phyloP scores from a whole-genome alignment of 2,329 filamentous ascomycete genomes.

The Colletotrichum shisoi region DNA sequence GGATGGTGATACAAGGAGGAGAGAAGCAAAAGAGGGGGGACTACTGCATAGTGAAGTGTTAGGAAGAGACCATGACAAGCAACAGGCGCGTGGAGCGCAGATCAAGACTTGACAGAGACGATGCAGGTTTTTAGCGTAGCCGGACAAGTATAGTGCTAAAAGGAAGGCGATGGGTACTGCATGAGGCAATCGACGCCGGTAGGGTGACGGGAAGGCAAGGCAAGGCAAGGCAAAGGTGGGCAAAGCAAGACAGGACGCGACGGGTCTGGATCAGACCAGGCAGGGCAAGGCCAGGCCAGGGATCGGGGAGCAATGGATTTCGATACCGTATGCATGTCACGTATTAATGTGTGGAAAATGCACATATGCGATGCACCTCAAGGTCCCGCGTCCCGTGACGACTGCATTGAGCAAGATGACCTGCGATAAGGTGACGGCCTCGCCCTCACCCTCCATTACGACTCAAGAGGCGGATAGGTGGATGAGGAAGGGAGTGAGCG shows the following conservation, averaged over 20 bases:
- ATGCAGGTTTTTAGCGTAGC: slow-evolving; percentile 36
- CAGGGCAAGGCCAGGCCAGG: not conserved
- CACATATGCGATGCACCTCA: slow-evolving; percentile 7
- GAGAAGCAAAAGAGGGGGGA: not conserved
- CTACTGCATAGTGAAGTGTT: slow-evolving; percentile 5
- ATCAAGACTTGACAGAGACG: slow-evolving; percentile 34
- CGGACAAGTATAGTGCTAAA: slow-evolving; percentile 31
- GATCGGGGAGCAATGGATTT: slow-evolving; percentile 1
- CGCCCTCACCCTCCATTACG: slow-evolving; percentile 4
- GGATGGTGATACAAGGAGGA: slow-evolving; percentile 9
- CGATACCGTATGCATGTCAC: not conserved
- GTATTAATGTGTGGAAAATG: not conserved
- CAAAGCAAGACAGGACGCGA: not conserved
- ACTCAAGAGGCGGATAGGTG: not conserved
- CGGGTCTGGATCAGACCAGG: not conserved
- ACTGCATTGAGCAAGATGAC: not conserved
- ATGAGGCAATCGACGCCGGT: slow-evolving; percentile 31
- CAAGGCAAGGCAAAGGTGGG: not conserved
- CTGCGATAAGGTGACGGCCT: slow-evolving; percentile 17
- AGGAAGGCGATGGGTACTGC: slow-evolving; percentile 29
- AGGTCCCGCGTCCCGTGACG: slow-evolving; percentile 1
- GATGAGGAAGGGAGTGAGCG: not conserved
- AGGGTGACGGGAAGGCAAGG: slow-evolving; percentile 12
- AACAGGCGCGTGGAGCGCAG: slow-evolving; percentile 37
- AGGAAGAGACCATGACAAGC: slow-evolving; percentile 30